Base-by-base conservation (phyloP, 768 basidiomycete species). In the Zangia roseola region DNA sequence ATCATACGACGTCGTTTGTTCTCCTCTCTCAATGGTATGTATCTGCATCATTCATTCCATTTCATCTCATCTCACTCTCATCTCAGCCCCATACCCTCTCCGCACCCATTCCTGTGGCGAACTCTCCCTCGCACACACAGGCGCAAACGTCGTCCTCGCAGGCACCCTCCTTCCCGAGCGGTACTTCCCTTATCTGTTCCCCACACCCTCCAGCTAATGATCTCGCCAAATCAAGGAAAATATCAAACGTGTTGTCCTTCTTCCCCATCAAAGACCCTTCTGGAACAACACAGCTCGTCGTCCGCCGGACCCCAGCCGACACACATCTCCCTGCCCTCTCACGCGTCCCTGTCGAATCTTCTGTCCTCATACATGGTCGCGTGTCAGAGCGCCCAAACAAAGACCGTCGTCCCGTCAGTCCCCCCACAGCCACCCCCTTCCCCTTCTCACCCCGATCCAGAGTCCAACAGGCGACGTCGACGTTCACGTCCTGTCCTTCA, bases 111-210 rank as follows among this genome's bases (percentile, higher is more conserved):
- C 67, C 26, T 88, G 86, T 60, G 82, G 77, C 26, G 69, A 80
- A 8, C 73, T 93, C 49, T 71, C 75, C 50, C 58, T 73, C 28
- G 58, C 64, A 21, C 72, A 83, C 62, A 78, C 71, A 43, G 88
- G 83, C 55, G 55, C 69, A 16, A 62, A 61, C 50, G 90, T 94
- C 52, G 76, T 86, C 50, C 73, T 97, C 30, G 75, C 86, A 20
- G 94, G 94, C 28, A 91, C 87, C 85, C 72, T 95, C 49, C 82
- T 88, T 57, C 80, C 84, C 47, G 86, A 85, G 70, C 81, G 92
- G 91, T 92, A 70, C 70, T 78, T 72, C 51, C 57, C 64, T 42
- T 47, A 31, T 50, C 47, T 24, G 26, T 42, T 56, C 63, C 63
- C 68, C 65, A 62, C 61, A 50, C 47, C 38, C 13, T 35, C 50